These are phyloP conservation scores for Glycine tomentella DNA, from an alignment of 306 rosid genomes.

Conservation along the genomic window DNA sequence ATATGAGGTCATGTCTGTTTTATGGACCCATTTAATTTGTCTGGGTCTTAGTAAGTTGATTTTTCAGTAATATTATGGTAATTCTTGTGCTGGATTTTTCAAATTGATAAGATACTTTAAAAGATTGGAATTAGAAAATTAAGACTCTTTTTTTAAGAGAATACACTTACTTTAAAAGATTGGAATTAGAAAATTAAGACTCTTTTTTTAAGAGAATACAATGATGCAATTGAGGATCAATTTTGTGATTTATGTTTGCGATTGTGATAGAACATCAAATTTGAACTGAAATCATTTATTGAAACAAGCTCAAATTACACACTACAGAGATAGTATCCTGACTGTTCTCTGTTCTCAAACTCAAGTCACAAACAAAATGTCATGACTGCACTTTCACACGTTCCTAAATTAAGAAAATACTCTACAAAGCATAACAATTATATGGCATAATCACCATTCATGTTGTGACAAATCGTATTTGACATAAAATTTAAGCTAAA, in stretches of 20 bases:
- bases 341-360: too few species aligned
- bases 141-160: neutral
- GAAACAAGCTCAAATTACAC: neutral
- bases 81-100: neutral
- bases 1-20: neutral
- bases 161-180: too few species aligned
- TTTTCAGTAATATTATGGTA: neutral
- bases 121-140: neutral
- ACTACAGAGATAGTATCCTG: neutral
- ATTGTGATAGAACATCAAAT: neutral
- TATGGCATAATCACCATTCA: too few species aligned
- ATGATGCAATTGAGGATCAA: neutral
- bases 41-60: neutral
- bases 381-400: too few species aligned
- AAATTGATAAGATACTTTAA: neutral
- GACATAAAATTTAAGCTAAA: too few species aligned
- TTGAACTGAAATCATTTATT: neutral
- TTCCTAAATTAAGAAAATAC: too few species aligned
- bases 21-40: neutral
- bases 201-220: too few species aligned
- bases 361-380: too few species aligned
- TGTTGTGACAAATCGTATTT: too few species aligned
- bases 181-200: too few species aligned
- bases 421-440: too few species aligned
- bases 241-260: neutral